Percentiles rank a stretch among this genome's conserved stretches.
phyloP scores from a whole-genome alignment of 2,329 filamentous ascomycete genomes.

The Arthrinium puccinioides region DNA sequence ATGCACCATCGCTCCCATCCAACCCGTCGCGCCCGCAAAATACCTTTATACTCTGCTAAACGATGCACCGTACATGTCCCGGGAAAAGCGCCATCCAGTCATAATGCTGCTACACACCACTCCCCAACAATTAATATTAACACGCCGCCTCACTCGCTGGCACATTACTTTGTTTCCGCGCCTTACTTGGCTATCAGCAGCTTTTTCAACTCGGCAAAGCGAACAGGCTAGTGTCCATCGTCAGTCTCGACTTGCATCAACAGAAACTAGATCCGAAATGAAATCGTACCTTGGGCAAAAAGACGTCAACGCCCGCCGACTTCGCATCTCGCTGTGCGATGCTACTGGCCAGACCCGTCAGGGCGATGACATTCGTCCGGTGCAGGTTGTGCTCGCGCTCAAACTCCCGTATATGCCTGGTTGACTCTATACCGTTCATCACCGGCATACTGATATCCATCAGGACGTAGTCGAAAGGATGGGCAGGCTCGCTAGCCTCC shows the following conservation, averaged over 20 bases:
- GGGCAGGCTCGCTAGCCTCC: conserved; percentile 1
- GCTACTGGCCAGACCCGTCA: conserved; percentile 44
- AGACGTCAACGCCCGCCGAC: conserved; percentile 31
- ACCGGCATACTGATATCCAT: conserved; percentile 51
- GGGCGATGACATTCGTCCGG: conserved; percentile 39
- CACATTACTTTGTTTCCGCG: no score
- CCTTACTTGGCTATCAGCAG: conserved; percentile 1
- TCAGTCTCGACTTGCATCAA: no score
- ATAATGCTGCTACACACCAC: no score
- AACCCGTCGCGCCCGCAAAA: no score
- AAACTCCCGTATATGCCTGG: conserved; percentile 38
- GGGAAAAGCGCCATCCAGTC: no score
- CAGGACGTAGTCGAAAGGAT: conserved; percentile 27
- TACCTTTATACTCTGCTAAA: no score
- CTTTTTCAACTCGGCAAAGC: conserved; percentile 33
- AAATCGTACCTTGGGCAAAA: conserved; percentile 46
- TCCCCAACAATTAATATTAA: no score
- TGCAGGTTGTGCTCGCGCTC: conserved; percentile 33
- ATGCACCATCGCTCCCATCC: no score
- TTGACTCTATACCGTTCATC: conserved; percentile 43
- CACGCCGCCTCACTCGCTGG: no score
- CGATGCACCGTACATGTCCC: no score
- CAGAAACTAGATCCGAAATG: no score
- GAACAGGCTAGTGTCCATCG: no score
- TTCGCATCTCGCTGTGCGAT: conserved; percentile 40